These are phyloP conservation scores for Cryptosporidium ryanae DNA, from an alignment of 169 alveolate species.

Conservation along the genomic window DNA sequence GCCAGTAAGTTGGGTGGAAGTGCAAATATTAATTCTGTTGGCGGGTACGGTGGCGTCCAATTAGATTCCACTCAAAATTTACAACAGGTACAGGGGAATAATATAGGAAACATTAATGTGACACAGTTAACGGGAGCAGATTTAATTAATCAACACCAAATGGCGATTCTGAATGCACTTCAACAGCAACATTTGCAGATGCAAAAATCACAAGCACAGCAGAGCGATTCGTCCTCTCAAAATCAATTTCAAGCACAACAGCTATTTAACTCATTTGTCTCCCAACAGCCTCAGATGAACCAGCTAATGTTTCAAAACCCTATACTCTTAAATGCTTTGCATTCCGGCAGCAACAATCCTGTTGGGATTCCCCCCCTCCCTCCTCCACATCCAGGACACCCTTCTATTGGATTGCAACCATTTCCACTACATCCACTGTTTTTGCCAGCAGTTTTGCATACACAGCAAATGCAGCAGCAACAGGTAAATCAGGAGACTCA, in stretches of 20 bases:
- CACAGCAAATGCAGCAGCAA: constrained; percentile 45
- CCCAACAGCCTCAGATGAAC: constrained; percentile 39
- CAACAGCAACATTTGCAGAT: constrained; percentile 54
- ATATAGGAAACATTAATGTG: neutral
- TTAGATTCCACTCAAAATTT: neutral
- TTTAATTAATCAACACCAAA: constrained; percentile 37
- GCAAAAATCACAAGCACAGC: constrained; percentile 21
- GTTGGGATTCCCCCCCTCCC: constrained; percentile 22
- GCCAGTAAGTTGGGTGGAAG: neutral
- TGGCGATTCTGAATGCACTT: constrained; percentile 39
- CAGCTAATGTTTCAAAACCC: constrained; percentile 60
- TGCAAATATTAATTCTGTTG: neutral
- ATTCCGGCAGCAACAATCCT: constrained; percentile 27
- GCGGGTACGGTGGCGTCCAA: neutral
- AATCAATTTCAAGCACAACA: constrained; percentile 48
- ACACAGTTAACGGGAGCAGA: constrained; percentile 1
- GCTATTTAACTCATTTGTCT: constrained; percentile 5
- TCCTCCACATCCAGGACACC: constrained; percentile 18
- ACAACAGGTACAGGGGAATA: neutral
- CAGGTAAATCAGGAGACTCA: neutral
- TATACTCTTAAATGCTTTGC: constrained; percentile 13
- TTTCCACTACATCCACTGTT: constrained; percentile 57
- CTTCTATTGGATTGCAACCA: constrained; percentile 23
- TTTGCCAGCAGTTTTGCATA: constrained; percentile 45
- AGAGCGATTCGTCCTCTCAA: neutral